These are phyloP conservation scores for Fraxinus anomala DNA, from an alignment of 257 asterid genomes.

Conservation along the genomic window DNA sequence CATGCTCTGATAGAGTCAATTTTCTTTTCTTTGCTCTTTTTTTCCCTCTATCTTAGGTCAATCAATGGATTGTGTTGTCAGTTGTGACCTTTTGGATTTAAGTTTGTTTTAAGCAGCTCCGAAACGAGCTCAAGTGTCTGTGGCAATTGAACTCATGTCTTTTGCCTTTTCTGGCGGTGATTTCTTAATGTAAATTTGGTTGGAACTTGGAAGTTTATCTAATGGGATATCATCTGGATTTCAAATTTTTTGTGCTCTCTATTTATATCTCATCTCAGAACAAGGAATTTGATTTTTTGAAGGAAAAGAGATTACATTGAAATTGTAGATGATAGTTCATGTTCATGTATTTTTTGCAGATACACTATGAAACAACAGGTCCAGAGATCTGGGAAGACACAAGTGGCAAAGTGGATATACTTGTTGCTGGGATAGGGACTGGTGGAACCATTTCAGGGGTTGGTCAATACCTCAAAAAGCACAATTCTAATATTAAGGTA, in stretches of 20 bases:
- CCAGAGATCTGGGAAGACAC: conserved; percentile 99
- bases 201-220: conserved; percentile 11
- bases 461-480: conserved; percentile 80
- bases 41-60: background rate
- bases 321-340: conserved; percentile 19
- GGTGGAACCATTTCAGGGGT: conserved; percentile 95
- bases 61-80: background rate
- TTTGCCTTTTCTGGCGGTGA: conserved; percentile 9
- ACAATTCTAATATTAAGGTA: conserved; percentile 80
- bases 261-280: conserved; percentile 19
- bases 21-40: background rate
- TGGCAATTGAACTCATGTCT: background rate
- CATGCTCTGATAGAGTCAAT: conserved; percentile 3
- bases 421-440: conserved; percentile 98
- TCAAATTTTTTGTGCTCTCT: conserved; percentile 9
- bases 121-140: background rate
- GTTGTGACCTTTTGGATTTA: background rate
- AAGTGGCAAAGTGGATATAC: conserved; percentile 86
- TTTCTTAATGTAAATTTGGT: background rate
- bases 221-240: background rate
- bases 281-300: background rate
- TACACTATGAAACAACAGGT: conserved; percentile 97
- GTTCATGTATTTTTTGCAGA: conserved; percentile 41
- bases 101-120: conserved; percentile 1
- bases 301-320: background rate